Base-by-base conservation (phyloP, 2,329 filamentous ascomycete species). In the Colletotrichum sp. region DNA sequence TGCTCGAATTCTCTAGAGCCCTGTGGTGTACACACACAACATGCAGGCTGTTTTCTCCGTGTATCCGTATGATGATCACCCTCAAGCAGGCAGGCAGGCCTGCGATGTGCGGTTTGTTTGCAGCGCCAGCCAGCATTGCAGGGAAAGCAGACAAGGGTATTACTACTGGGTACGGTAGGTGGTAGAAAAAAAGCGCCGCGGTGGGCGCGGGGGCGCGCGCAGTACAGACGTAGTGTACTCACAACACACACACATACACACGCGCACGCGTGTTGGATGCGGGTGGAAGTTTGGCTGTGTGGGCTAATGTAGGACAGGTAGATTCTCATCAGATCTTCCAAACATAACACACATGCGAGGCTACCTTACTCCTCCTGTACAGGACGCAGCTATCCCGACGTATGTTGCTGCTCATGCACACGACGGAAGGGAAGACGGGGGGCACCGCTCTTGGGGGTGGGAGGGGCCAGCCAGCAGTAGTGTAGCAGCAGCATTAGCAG, bases 301-400 rank as follows among this genome's bases (percentile, higher is more conserved):
- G 73, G 64, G 39, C 75, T 71, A 68, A 75, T 70, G 69, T 77
- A 77, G 69, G 73, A 73, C 72, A 68, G 49, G 49, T 60, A 34
- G 68, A 70, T 72, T 68, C 55, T 72, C 72, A 66, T 65, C 64
- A 77, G 76, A 77, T 77, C 76, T 68, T 76, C 64, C 68, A 62
- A 30, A 62, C 57, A 52, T 21, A 52, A 52, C 65, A 71, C 60
- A 32, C 24, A 77, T 75, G 75, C 71, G 62, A 71, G 72, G 71
- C 66, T 71, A 75, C 52, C 30, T 32, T 55, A 2, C 36, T 63
- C 68, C 59, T 52, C 44, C 44, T 52, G 75, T 69, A 68, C 72
- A 69, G 74, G 59, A 65, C 62, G 75, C 72, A 77, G 71, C 65
- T 77, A 66, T 71, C 71, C 75, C 71, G 65, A 71, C 55, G 55